Conservation (phyloP, 768 basidiomycete genomes). For the button mushroom (Agaricus bisporus) region DNA sequence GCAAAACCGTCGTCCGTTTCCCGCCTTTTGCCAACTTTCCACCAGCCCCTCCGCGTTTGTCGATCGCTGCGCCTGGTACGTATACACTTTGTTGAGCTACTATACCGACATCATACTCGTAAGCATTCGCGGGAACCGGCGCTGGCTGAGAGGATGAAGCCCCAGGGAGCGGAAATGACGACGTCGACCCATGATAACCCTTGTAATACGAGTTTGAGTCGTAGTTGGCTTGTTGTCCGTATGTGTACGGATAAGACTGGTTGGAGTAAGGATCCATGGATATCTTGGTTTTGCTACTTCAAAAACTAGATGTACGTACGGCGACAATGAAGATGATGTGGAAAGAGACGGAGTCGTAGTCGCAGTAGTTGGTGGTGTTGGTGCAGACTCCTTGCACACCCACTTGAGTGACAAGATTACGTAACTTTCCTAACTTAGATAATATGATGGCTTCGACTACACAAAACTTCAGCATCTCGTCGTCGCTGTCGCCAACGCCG, state of each 20-base stretch:
- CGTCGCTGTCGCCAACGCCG: conserved; percentile 23
- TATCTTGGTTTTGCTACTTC: conserved; percentile 14
- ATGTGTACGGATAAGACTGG: conserved; percentile 43
- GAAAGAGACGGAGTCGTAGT: neutral
- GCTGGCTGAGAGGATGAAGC: conserved; percentile 61
- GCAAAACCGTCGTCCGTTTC: conserved; percentile 87
- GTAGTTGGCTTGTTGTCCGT: conserved; percentile 44
- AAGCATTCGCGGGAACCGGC: conserved; percentile 83
- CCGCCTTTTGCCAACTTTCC: conserved; percentile 86
- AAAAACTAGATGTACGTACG: conserved; percentile 11
- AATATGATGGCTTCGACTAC: conserved; percentile 4
- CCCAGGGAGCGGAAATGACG: conserved; percentile 57
- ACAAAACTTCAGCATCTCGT: conserved; percentile 14
- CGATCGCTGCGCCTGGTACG: conserved; percentile 86
- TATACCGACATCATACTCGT: conserved; percentile 89
- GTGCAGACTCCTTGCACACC: too few relatives aligned
- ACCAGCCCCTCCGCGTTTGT: conserved; percentile 80
- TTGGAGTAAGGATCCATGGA: conserved; percentile 39
- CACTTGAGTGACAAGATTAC: conserved; percentile 15
- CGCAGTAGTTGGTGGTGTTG: too few relatives aligned
- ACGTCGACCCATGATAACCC: conserved; percentile 63
- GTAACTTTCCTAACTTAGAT: conserved; percentile 17
- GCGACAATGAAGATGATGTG: neutral
- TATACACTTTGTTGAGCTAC: conserved; percentile 89
- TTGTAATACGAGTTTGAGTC: conserved; percentile 82